Evolutionary conservation across 495 filamentous ascomycete species (phyloP), one percentile per base, ranked within the genome.

Genomic region (Thozetella sp.): DNA sequence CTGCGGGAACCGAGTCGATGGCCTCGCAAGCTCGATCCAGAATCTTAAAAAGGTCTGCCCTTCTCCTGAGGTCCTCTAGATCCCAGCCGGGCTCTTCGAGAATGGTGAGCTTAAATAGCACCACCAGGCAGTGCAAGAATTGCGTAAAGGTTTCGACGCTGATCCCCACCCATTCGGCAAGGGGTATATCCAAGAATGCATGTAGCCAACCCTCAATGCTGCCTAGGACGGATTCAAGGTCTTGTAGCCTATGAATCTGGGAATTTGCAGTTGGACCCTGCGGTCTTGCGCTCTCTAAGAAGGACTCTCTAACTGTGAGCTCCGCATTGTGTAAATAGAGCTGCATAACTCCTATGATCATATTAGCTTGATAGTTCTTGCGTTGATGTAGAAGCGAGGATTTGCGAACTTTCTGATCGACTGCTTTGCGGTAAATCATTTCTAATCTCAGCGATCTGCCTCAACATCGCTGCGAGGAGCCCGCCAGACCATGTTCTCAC

Each of bases 91-190:
- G 63, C 25, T 65, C 66, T 30, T 66, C 60, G 23, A 79, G 59
- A 0, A 69, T 78, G 6, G 72, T 68, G 6, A 84, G 69, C 37
- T 68, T 73, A 65, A 76, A 84, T 13, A 81, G 58, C 2, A 64
- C 65, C 9, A 79, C 66, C 0, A 82, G 24, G 46, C 67, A 72
- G 43, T 76, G 74, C 3, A 73, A 67, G 26, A 83, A 72, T 43
- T 83, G 76, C n/a, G 76, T 66, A 46, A 76, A 77, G 0, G 76
- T 57, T 2, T 69, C 62, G 27, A 73, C 72, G 1, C 75, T 67
- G 30, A 83, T 57, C 2, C 69, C 73, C 1, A 72, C 53, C 53
- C 72, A 80, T 0, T 71, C 55, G 3, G 54, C 25, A 3, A 69
- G 55, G 2, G 72, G 66, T n/a, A 80, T 63, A 15, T 52, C 59